Evolutionary conservation across 805 yeast species (phyloP).

Genomic region (Saccharomyces jurei): DNA sequence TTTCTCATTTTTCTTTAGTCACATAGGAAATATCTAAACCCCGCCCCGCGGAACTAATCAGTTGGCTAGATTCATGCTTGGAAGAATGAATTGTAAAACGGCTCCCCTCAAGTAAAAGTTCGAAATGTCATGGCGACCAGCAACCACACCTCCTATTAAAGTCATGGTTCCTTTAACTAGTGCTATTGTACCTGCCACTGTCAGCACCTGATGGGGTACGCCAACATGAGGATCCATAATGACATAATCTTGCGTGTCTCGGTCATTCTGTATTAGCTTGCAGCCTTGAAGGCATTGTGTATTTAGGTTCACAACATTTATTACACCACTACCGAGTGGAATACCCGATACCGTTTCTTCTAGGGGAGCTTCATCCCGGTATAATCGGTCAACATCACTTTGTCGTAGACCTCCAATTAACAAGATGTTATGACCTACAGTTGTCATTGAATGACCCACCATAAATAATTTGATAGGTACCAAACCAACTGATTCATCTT

Average conservation of each 20-base stretch:
- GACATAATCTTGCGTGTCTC: conserved; percentile 1
- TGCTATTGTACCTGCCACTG: conserved; percentile 12
- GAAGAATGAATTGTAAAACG: conserved; percentile 21
- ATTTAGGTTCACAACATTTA: conserved; percentile 18
- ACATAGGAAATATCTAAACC: background rate
- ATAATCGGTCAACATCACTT: conserved; percentile 16
- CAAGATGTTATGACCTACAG: conserved; percentile 18
- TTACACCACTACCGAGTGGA: conserved; percentile 9
- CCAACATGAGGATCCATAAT: background rate
- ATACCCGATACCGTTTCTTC: conserved; percentile 1
- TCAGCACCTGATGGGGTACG: background rate
- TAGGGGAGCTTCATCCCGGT: conserved; percentile 1
- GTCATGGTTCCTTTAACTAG: conserved; percentile 18
- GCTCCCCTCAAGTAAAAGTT: conserved; percentile 25
- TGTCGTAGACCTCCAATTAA: conserved; percentile 25
- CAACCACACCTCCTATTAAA: conserved; percentile 24
- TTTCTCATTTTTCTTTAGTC: conserved; percentile 2
- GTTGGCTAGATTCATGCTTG: conserved; percentile 20
- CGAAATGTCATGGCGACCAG: conserved; percentile 6
- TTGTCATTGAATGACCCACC: conserved; percentile 25
- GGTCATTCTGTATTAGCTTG: background rate
- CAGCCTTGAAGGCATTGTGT: conserved; percentile 17
- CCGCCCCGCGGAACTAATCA: conserved; percentile 3
- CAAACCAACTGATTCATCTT: conserved; percentile 10
- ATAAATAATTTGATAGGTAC: conserved; percentile 15